Conservation (phyloP, 441 rosid genomes). For the Viola pubescens region DNA sequence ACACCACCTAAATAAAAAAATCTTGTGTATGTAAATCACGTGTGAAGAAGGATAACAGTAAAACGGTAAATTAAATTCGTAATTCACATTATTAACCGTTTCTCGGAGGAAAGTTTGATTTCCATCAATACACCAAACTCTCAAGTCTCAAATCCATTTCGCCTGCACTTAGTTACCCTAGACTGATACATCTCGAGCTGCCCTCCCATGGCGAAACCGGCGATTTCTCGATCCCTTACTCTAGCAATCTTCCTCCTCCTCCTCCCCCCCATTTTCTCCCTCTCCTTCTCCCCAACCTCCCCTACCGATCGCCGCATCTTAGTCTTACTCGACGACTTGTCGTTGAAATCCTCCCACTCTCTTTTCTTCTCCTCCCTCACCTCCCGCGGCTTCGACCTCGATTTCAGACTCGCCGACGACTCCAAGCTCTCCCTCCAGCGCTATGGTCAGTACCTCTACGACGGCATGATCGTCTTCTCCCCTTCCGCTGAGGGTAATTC, state of each 20-base stretch:
- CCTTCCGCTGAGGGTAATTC: conserved; percentile 68
- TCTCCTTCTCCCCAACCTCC: conserved; percentile 52
- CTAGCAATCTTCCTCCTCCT: conserved; percentile 27
- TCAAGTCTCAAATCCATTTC: background rate
- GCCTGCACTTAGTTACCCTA: background rate
- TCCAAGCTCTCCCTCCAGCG: conserved; percentile 64
- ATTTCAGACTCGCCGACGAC: conserved; percentile 74
- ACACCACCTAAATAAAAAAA: too few species aligned
- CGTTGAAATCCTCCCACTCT: conserved; percentile 73
- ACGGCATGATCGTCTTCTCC: conserved; percentile 58
- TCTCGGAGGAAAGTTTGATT: too few species aligned
- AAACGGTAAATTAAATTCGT: too few species aligned
- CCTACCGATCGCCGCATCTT: conserved; percentile 58
- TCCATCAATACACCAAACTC: background rate
- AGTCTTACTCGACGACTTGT: conserved; percentile 67
- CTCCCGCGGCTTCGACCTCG: conserved; percentile 64
- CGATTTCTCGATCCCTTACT: conserved; percentile 26
- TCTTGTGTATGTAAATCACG: too few species aligned
- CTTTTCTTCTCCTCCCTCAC: conserved; percentile 65
- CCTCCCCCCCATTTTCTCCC: conserved; percentile 41
- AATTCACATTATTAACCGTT: too few species aligned
- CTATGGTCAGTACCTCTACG: conserved; percentile 75
- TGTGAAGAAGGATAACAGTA: too few species aligned
- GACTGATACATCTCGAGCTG: background rate
- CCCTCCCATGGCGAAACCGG: conserved; percentile 34